Conservation (phyloP, 129 eudicot species). For the Smallanthus sonchifolius region DNA sequence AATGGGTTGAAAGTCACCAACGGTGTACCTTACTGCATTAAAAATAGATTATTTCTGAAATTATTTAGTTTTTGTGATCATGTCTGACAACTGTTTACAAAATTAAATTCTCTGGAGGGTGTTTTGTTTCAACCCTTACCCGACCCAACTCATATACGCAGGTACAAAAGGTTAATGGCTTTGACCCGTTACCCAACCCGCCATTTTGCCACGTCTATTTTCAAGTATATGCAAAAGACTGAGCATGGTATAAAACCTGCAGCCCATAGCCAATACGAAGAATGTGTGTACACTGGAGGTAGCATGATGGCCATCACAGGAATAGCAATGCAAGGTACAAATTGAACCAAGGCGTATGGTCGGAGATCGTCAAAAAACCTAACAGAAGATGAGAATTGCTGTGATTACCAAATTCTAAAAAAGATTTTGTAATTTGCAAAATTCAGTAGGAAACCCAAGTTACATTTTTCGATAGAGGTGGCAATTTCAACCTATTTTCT, state of each 20-base stretch:
- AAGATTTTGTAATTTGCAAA: not conserved
- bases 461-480: not conserved
- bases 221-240: not conserved
- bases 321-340: constrained; percentile 84
- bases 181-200: not conserved
- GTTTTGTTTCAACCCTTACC: not conserved
- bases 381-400: not conserved
- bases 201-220: not conserved
- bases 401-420: not conserved
- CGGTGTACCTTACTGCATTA: constrained; percentile 1
- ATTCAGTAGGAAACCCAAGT: constrained; percentile 4
- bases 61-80: not conserved
- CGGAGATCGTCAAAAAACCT: constrained; percentile 95
- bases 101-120: not conserved
- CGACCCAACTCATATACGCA: not conserved
- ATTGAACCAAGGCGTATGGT: constrained; percentile 87
- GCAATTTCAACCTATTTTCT: not conserved
- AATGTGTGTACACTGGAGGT: constrained; percentile 96
- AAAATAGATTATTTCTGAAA: not conserved
- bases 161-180: not conserved
- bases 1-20: not conserved
- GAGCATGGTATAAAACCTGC: constrained; percentile 59
- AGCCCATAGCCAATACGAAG: constrained; percentile 97
- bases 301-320: constrained; percentile 87
- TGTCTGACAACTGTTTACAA: not conserved